A percentile compares a stretch with the other conserved stretches of the same genome.
Conservation (phyloP, 768 basidiomycete genomes). For the Boletus reticuloceps region DNA sequence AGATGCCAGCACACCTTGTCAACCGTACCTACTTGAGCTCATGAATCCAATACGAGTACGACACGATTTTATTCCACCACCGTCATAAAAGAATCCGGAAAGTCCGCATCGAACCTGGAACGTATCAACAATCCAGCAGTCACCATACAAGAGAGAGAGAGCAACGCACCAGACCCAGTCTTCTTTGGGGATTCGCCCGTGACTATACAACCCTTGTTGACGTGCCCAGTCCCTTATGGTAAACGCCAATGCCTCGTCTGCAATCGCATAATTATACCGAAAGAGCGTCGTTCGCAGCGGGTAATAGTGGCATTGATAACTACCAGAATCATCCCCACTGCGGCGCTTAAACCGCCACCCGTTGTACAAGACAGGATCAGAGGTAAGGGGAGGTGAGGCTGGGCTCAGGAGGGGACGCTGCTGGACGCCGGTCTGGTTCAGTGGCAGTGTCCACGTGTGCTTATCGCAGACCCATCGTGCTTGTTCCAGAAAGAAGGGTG, state of each 20-base stretch:
- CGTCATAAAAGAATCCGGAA: too few relatives aligned
- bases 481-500: constrained; percentile 13
- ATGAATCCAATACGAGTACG: too few relatives aligned
- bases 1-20: too few relatives aligned
- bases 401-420: neutral
- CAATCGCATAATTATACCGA: constrained; percentile 24
- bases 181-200: neutral
- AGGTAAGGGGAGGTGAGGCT: neutral
- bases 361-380: constrained; percentile 7
- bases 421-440: neutral
- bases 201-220: constrained; percentile 7
- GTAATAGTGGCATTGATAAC: neutral
- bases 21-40: too few relatives aligned
- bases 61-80: too few relatives aligned
- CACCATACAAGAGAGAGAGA: neutral
- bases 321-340: accelerated
- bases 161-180: constrained; percentile 23
- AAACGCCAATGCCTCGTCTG: neutral
- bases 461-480: constrained; percentile 33
- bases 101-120: constrained; percentile 22
- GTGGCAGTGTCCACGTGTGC: constrained; percentile 4
- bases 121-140: neutral
- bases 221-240: constrained; percentile 8
- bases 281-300: constrained; percentile 20
- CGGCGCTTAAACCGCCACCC: constrained; percentile 13